Evolutionary conservation across 139 green algal species (phyloP).

Genomic region (Tetraselmis chui): DNA sequence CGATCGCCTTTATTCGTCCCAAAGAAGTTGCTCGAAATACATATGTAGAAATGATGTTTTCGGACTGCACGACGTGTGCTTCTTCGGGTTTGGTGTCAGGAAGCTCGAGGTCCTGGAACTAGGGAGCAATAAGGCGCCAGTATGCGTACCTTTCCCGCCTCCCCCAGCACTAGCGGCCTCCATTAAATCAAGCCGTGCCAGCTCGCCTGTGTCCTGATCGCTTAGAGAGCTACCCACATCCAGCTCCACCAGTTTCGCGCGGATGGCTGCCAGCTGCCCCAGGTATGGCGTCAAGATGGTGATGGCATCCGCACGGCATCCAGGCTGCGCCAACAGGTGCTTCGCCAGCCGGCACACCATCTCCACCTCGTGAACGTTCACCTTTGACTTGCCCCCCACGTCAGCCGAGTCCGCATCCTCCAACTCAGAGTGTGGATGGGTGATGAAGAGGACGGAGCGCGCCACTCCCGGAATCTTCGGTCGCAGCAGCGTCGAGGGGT

Average conservation of each 20-base stretch:
- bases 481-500: not conserved
- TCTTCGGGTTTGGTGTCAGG: no score
- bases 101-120: no score
- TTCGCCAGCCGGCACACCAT: conserved; percentile 38
- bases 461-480: not conserved
- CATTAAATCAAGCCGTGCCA: conserved; percentile 37
- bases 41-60: no score
- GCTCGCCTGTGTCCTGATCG: conserved; percentile 44
- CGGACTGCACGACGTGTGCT: no score
- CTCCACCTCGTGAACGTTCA: conserved; percentile 47
- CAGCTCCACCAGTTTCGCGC: conserved; percentile 12
- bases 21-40: no score
- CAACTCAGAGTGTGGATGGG: not conserved
- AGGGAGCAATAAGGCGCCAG: no score
- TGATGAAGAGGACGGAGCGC: not conserved
- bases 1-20: not conserved
- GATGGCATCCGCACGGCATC: conserved; percentile 46
- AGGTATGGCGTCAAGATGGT: conserved; percentile 74
- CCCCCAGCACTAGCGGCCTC: conserved; percentile 9
- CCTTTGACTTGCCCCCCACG: conserved; percentile 35
- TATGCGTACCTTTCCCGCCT: no score
- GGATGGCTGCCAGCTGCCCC: conserved; percentile 53
- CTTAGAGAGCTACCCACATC: conserved; percentile 43
- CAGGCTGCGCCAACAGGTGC: conserved; percentile 50
- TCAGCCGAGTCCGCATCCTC: not conserved